These are phyloP conservation scores for Verticillium isaacii DNA, from an alignment of 2,329 filamentous ascomycete genomes.

Conservation along the genomic window DNA sequence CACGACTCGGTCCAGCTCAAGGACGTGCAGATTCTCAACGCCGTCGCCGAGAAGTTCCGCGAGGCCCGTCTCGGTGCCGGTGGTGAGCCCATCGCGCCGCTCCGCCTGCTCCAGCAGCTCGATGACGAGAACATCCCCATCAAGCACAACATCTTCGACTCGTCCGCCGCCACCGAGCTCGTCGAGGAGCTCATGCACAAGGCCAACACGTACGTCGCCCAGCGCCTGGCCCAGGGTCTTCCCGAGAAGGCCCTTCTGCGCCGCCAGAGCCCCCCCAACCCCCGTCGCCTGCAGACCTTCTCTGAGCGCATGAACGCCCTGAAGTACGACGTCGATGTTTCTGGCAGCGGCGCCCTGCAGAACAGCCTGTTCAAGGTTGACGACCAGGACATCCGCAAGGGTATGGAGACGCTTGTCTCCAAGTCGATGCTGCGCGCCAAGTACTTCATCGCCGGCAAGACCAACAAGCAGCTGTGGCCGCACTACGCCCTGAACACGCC, in stretches of 20 bases:
- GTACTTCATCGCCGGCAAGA: conserved; percentile 83
- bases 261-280: conserved; percentile 78
- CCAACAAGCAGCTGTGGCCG: conserved; percentile 69
- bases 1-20: conserved; percentile 64
- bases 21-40: conserved; percentile 75
- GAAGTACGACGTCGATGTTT: conserved; percentile 83
- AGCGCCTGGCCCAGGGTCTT: conserved; percentile 72
- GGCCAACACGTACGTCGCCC: conserved; percentile 83
- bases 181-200: conserved; percentile 95
- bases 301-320: conserved; percentile 89
- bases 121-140: conserved; percentile 98
- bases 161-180: conserved; percentile 81
- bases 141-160: conserved; percentile 93
- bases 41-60: conserved; percentile 84
- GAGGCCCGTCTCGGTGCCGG: conserved; percentile 80
- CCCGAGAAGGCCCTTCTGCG: conserved; percentile 92
- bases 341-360: conserved; percentile 85
- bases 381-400: conserved; percentile 85
- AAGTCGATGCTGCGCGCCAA: conserved; percentile 97
- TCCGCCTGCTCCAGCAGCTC: conserved; percentile 86
- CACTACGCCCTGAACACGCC: conserved; percentile 93
- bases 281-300: conserved; percentile 83
- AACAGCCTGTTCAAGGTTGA: conserved; percentile 94
- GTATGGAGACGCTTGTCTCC: conserved; percentile 92
- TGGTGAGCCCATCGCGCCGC: conserved; percentile 72